These are phyloP conservation scores for Pseudotulostoma volvatum DNA, from an alignment of 495 filamentous ascomycete species.

Conservation along the genomic window DNA sequence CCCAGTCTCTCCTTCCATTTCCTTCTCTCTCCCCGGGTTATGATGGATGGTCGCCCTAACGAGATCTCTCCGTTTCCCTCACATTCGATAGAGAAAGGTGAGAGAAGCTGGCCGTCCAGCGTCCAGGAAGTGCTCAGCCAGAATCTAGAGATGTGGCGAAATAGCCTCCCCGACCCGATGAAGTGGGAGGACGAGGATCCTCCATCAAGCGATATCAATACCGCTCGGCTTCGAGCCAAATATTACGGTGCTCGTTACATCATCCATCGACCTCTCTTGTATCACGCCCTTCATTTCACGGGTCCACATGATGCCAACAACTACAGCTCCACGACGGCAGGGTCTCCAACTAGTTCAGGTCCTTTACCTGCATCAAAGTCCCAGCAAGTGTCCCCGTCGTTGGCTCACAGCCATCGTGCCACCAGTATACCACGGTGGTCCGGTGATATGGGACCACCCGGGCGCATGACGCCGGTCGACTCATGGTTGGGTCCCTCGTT, in stretches of 20 bases:
- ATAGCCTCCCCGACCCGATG: slow-evolving; percentile 29
- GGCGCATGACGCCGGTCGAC: slow-evolving; percentile 11
- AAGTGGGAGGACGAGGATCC: slow-evolving; percentile 52
- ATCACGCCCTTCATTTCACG: slow-evolving; percentile 35
- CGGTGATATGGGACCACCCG: slow-evolving; percentile 21
- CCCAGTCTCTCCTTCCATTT: background rate
- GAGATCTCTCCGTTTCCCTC: background rate
- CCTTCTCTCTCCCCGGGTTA: background rate
- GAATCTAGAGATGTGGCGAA: slow-evolving; percentile 36
- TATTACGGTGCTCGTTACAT: slow-evolving; percentile 88
- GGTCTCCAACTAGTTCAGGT: slow-evolving; percentile 18
- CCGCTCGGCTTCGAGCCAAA: slow-evolving; percentile 76
- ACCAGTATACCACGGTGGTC: slow-evolving; percentile 19
- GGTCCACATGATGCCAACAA: slow-evolving; percentile 13
- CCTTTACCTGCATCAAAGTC: slow-evolving; percentile 2
- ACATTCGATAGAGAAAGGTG: slow-evolving; percentile 5
- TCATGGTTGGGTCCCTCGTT: slow-evolving; percentile 21
- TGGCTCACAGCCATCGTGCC: slow-evolving; percentile 8
- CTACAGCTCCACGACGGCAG: slow-evolving; percentile 12
- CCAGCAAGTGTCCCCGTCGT: background rate
- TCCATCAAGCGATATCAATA: slow-evolving; percentile 60
- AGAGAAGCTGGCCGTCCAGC: slow-evolving; percentile 16
- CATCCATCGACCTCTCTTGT: slow-evolving; percentile 69
- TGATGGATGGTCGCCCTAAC: no score
- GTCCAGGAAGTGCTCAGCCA: slow-evolving; percentile 24